A percentile compares a stretch with the other conserved stretches of the same genome.
These are phyloP conservation scores for Solanum chiquidenum DNA, from an alignment of 257 asterid species.

Conservation along the genomic window DNA sequence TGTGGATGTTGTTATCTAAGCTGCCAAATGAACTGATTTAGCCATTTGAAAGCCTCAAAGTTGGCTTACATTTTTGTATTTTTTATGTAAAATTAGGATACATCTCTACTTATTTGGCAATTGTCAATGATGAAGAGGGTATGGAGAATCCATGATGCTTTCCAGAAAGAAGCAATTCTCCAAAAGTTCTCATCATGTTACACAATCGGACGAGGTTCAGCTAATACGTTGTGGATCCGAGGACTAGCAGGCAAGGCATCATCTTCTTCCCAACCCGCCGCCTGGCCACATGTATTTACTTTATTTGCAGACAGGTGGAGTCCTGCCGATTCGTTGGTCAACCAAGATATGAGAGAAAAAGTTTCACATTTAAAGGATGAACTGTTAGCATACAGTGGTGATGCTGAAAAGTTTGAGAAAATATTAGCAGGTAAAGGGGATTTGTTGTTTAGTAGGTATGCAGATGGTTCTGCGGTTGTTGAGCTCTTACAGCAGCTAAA, in stretches of 20 bases:
- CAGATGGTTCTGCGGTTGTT: slow-evolving; percentile 52
- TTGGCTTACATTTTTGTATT: neutral
- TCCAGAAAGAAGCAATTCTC: neutral
- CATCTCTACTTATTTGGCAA: neutral
- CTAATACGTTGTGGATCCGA: neutral
- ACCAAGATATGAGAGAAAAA: slow-evolving; percentile 6
- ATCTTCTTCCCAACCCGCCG: neutral
- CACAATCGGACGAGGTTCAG: neutral
- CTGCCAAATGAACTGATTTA: neutral
- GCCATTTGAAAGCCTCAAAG: neutral
- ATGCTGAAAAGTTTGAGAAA: slow-evolving; percentile 24
- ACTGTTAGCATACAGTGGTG: slow-evolving; percentile 22
- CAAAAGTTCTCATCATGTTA: neutral
- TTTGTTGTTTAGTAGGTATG: slow-evolving; percentile 37
- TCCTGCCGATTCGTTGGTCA: slow-evolving; percentile 1
- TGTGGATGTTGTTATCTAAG: neutral
- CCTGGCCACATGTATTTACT: slow-evolving; percentile 1
- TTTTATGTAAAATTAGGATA: neutral
- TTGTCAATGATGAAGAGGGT: slow-evolving; percentile 19
- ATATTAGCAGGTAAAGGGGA: slow-evolving; percentile 46
- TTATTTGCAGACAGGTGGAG: slow-evolving; percentile 21
- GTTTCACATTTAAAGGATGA: slow-evolving; percentile 42
- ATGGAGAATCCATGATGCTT: neutral
- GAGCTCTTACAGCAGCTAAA: slow-evolving; percentile 48
- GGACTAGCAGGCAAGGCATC: neutral